Base-by-base conservation (phyloP, 2,329 filamentous ascomycete species). In the Fusarium veterinarium region DNA sequence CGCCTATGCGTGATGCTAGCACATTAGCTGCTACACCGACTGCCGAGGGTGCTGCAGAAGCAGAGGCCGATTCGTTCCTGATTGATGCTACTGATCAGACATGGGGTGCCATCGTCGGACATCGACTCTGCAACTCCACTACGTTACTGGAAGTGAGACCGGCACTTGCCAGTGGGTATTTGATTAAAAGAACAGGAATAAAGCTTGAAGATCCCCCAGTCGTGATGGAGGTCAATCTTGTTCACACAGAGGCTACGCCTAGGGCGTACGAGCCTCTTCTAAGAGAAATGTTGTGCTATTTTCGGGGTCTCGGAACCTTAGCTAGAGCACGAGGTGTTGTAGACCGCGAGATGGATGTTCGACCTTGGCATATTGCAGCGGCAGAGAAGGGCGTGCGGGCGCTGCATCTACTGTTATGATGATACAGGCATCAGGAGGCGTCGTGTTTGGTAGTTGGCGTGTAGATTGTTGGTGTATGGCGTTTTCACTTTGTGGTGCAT, bases 311-410 rank as follows among this genome's bases (percentile, higher is more conserved):
- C 69, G 91, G 90, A 0, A 89, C 92, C 23, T 79, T 96, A 74
- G 92, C 92, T 4, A 87, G 90, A 71, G 88, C 91, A 28, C 88
- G 91, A 67, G 92, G 90, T 1, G 83, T 91, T 76, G 84, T 90
- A 77, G 87, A 90, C 76, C 81, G 86, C 67, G 84, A 90, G 60
- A 86, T 83, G 53, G 90, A 91, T 77, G 86, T 90, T n/a, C 83
- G 92, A 75, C 93, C 93, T 23, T 94, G 93, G 92, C 93, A 95
- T 84, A 84, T 95, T 67, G 91, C 90, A 17, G 91, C 89, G 23
- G 92, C 91, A 5, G 88, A 92, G 80, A 92, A 91, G 81, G 92
- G 89, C 5, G 90, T 91, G 8, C 85, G 89, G 78, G 91, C 88
- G 25, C 80, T 95, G 78, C 90, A 90, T 80, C 83, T 89, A 76